Evolutionary conservation across 768 basidiomycete species (phyloP).

Genomic region (Mycena venus): DNA sequence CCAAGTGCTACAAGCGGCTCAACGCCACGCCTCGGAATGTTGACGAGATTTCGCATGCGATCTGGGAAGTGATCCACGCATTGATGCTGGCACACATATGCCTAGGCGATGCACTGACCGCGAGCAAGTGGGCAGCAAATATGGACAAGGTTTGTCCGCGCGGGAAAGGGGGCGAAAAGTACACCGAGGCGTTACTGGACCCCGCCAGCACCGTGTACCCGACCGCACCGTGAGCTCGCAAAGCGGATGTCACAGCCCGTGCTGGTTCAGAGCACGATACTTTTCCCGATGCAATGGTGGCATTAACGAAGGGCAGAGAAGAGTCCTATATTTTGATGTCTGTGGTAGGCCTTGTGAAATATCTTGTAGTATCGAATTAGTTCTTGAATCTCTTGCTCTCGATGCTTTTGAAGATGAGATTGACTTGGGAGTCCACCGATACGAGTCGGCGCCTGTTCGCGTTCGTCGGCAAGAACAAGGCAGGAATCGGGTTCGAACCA

Average conservation of each 20-base stretch:
- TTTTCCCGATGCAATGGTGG: constrained; percentile 1
- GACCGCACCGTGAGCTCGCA: neutral
- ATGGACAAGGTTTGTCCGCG: constrained; percentile 33
- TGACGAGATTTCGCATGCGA: neutral
- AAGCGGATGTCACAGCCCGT: neutral
- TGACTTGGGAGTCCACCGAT: too few relatives aligned
- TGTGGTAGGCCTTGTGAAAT: too few relatives aligned
- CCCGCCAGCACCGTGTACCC: constrained; percentile 5
- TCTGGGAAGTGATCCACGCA: neutral
- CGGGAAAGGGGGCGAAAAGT: neutral
- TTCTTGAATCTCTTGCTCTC: too few relatives aligned
- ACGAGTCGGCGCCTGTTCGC: too few relatives aligned
- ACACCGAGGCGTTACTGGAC: neutral
- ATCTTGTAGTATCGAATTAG: too few relatives aligned
- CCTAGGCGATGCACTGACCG: constrained; percentile 17
- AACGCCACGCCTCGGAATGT: neutral
- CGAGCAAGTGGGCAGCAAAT: constrained; percentile 21
- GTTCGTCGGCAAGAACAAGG: too few relatives aligned
- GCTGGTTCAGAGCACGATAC: neutral
- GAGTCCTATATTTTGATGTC: too few relatives aligned
- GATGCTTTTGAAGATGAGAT: too few relatives aligned
- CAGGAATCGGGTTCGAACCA: too few relatives aligned
- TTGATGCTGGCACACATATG: constrained; percentile 16
- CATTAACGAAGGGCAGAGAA: too few relatives aligned
- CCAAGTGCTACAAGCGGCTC: constrained; percentile 2